A percentile compares a stretch with the other conserved stretches of the same genome.
Conservation (phyloP, 768 basidiomycete species). For the Coprinellus micaceus region DNA sequence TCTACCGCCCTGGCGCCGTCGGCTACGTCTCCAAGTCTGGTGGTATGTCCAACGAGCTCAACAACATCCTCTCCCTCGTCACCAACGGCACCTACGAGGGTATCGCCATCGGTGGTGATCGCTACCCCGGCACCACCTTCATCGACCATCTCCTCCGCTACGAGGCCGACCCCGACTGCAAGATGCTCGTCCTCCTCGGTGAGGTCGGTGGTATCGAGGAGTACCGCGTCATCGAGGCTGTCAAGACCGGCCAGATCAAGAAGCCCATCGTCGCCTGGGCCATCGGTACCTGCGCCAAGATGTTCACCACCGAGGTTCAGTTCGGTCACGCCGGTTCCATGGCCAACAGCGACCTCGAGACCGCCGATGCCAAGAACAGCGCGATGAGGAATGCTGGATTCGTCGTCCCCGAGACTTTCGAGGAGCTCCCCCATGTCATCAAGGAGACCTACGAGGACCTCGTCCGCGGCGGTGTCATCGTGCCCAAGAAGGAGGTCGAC, state of each 20-base stretch:
- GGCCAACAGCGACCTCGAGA: constrained; percentile 97
- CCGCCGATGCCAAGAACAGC: constrained; percentile 95
- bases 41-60: constrained; percentile 99
- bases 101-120: constrained; percentile 99
- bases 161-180: constrained; percentile 95
- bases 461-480: constrained; percentile 63
- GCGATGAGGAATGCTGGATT: constrained; percentile 95
- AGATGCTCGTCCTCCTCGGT: constrained; percentile 97
- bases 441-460: constrained; percentile 83
- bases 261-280: constrained; percentile 99
- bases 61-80: constrained; percentile 95
- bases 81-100: constrained; percentile 99
- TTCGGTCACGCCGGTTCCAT: constrained; percentile 98
- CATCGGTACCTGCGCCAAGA: constrained; percentile 99
- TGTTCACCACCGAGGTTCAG: constrained; percentile 99
- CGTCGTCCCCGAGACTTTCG: constrained; percentile 96
- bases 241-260: constrained; percentile 88
- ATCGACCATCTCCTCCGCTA: constrained; percentile 98
- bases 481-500: constrained; percentile 72
- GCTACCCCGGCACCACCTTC: constrained; percentile 97
- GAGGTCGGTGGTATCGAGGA: constrained; percentile 99
- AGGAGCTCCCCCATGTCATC: constrained; percentile 85
- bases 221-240: constrained; percentile 97
- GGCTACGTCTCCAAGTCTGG: constrained; percentile 99
- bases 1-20: constrained; percentile 95